These are phyloP conservation scores for Blastobotrys americana DNA, from an alignment of 805 yeast species.

Conservation along the genomic window DNA sequence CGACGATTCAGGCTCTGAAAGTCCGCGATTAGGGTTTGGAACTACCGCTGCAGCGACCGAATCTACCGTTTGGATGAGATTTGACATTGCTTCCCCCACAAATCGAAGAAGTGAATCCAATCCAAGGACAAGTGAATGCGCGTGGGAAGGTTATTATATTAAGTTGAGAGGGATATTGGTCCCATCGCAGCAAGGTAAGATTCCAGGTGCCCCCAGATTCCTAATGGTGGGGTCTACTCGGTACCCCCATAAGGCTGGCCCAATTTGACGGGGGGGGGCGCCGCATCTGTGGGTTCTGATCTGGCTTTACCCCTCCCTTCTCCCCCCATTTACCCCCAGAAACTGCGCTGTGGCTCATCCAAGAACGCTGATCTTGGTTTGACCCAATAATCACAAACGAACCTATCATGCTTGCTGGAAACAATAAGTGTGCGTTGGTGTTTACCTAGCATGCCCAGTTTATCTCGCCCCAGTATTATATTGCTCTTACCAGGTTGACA, in stretches of 20 bases:
- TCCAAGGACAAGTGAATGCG: no score
- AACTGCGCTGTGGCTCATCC: background rate
- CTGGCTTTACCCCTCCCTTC: background rate
- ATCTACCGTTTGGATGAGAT: background rate
- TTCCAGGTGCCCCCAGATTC: no score
- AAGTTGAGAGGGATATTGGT: no score
- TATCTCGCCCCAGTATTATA: background rate
- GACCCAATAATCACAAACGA: background rate
- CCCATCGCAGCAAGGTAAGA: no score
- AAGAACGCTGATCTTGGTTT: background rate
- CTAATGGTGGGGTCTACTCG: background rate
- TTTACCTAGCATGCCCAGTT: constrained; percentile 16
- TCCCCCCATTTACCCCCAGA: background rate
- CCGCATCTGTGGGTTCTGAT: no score
- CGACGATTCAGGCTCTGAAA: background rate
- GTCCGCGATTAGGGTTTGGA: constrained; percentile 1
- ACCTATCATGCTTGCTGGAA: background rate
- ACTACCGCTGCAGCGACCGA: constrained; percentile 4
- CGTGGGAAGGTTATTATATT: no score
- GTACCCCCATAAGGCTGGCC: background rate
- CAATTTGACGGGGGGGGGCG: no score
- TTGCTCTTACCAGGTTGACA: background rate
- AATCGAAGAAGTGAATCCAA: no score
- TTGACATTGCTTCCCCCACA: background rate
- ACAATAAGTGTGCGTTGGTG: constrained; percentile 7